Evolutionary conservation across 371 early-diverging fungal species (phyloP).

Genomic region (Syncephalastrum racemosum): DNA sequence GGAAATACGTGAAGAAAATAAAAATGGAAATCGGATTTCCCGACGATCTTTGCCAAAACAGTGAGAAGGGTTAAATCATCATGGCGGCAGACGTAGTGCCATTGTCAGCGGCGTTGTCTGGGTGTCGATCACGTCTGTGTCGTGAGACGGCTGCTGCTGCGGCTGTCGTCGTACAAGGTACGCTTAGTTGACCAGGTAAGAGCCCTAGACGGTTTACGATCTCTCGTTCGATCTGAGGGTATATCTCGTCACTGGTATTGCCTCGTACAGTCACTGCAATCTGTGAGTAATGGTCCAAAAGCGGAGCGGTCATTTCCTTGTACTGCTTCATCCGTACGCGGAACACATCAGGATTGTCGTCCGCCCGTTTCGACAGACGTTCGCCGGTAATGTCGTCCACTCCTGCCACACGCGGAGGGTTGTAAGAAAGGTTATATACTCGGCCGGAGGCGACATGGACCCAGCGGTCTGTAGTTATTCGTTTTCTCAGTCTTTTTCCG

Average conservation of each 20-base stretch:
- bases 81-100: too few relatives aligned
- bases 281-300: constrained; percentile 79
- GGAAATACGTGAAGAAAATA: too few relatives aligned
- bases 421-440: constrained; percentile 91
- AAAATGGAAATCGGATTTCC: too few relatives aligned
- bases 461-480: constrained; percentile 76
- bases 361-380: constrained; percentile 83
- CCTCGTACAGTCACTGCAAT: constrained; percentile 72
- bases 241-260: constrained; percentile 85
- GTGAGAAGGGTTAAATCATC: too few relatives aligned
- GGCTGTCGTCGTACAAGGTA: constrained; percentile 6
- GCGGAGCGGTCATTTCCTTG: constrained; percentile 70
- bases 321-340: constrained; percentile 78
- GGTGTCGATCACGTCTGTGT: constrained; percentile 10
- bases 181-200: constrained; percentile 24
- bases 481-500: neutral
- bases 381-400: constrained; percentile 95
- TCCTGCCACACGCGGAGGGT: constrained; percentile 85
- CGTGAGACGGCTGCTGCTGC: constrained; percentile 13
- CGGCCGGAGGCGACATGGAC: constrained; percentile 92
- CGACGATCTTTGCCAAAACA: too few relatives aligned
- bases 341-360: constrained; percentile 90
- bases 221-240: constrained; percentile 74
- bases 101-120: too few relatives aligned
- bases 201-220: constrained; percentile 47